A percentile compares a stretch with the other conserved stretches of the same genome.
These are phyloP conservation scores for Anacardium occidentale DNA, from an alignment of 345 rosid species.

Conservation along the genomic window DNA sequence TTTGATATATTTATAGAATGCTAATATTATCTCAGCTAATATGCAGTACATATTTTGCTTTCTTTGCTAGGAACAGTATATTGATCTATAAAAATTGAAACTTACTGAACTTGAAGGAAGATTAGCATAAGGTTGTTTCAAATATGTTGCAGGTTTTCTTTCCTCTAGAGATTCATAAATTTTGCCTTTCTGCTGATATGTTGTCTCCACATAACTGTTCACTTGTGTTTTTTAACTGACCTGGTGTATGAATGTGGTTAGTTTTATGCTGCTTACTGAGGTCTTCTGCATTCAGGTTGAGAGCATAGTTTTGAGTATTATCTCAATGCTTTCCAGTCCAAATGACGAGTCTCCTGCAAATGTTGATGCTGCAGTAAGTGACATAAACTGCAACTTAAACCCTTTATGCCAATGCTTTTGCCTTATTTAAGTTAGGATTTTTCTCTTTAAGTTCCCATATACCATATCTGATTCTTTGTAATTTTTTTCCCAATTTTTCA, in stretches of 20 bases:
- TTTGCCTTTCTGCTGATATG: not conserved
- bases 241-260: not conserved
- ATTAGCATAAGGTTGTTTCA: not conserved
- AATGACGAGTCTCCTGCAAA: slow-evolving; percentile 95
- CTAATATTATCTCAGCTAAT: not conserved
- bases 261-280: not conserved
- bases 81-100: not conserved
- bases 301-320: slow-evolving; percentile 87
- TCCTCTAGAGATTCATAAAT: not conserved
- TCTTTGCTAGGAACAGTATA: not conserved
- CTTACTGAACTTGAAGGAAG: not conserved
- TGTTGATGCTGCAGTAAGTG: slow-evolving; percentile 81
- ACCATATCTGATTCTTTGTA: not conserved
- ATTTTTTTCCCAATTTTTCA: not conserved
- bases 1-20: not conserved
- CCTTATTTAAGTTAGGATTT: not conserved
- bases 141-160: not conserved
- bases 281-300: slow-evolving; percentile 54
- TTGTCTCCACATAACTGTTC: not conserved
- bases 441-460: not conserved
- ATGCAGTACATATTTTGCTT: not conserved
- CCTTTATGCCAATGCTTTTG: not conserved
- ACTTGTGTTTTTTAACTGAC: not conserved
- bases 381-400: not conserved
- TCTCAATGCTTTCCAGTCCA: slow-evolving; percentile 93